Base-by-base conservation (phyloP, 371 early-diverging fungal species). In the Umbelopsis sp. region DNA sequence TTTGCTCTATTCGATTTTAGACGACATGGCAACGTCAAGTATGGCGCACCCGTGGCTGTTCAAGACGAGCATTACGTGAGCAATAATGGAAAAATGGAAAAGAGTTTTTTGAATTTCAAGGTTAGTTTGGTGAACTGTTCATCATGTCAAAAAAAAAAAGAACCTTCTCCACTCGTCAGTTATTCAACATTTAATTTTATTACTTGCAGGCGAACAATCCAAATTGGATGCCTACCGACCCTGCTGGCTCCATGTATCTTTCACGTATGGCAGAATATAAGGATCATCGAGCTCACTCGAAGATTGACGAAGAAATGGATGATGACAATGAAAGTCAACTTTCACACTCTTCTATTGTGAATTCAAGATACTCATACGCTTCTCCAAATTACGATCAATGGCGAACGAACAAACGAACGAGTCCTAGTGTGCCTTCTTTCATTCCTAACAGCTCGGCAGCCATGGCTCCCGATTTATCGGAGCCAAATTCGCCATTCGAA, bases 1-100 rank as follows among this genome's bases (percentile, higher is more conserved):
- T 96, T 97, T 86, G 94, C 98, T 11, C 89, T 91, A n/a, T 98
- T 97, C 76, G 91, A 94, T 73, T 90, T 97, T 73, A 86, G 87
- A 68, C 76, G 87, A 41, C 92, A 96, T 72, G 97, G 96, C 1
- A 94, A 96, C 72, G 85, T 81, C 3, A 87, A 89, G 76, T 94
- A 93, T 70, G 94, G 95, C 0, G 95, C 93, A 0, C 93, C 92
- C 1, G 80, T 84, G 3, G 80, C 84, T 4, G 80, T 79, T 0
- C 76, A 83, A 5, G 87, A 87, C 63, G 90, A 86, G 10, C 85
- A 91, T 38, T 83, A 83, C 68, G 68, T 89, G 16, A 92, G 94
- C 8, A 93, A 94, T 46, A 88, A 94, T 53, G 97, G 95, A 44
- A 99, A 99, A 78, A 96, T 99, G 97, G 98, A 98, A 75, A 93